These are phyloP conservation scores for Discostella pseudostelligera DNA, from an alignment of 108 stramenopile genomes.

Conservation along the genomic window DNA sequence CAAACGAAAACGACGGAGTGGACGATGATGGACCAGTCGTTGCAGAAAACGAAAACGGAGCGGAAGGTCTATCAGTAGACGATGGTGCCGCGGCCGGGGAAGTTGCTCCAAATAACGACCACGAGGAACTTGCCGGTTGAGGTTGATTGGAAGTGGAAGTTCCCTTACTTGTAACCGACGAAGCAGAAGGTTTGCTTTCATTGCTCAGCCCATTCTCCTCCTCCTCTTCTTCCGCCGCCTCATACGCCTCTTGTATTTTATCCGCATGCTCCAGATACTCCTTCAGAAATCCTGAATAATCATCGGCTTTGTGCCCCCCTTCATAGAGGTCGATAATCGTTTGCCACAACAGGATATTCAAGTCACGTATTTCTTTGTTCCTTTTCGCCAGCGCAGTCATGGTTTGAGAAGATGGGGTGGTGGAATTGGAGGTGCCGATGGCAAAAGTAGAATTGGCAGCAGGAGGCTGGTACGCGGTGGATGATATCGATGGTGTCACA, in stretches of 20 bases:
- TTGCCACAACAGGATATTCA: slow-evolving; percentile 5
- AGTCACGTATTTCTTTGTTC: background rate
- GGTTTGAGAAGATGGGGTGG: background rate
- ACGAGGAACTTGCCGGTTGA: slow-evolving; percentile 5
- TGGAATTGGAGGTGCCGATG: slow-evolving; percentile 10
- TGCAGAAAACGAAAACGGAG: background rate
- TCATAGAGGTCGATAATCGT: slow-evolving; percentile 17
- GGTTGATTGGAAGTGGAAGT: background rate
- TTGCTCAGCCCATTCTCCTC: background rate
- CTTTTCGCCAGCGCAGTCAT: background rate
- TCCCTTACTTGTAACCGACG: background rate
- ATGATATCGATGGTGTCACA: too few species aligned
- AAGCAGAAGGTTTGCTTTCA: background rate
- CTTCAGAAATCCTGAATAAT: slow-evolving; percentile 14
- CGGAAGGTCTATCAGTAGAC: too few species aligned
- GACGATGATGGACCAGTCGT: slow-evolving; percentile 26
- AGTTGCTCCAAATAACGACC: slow-evolving; percentile 11
- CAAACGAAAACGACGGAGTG: slow-evolving; percentile 24
- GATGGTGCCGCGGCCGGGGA: slow-evolving; percentile 15
- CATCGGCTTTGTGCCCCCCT: background rate
- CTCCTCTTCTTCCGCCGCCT: background rate
- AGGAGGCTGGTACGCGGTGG: too few species aligned
- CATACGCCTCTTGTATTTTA: background rate
- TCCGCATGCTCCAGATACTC: slow-evolving; percentile 16
- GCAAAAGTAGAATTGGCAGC: slow-evolving; percentile 3